Base-by-base conservation (phyloP, 75 land plant species). In the Adiantum capillusveneris region DNA sequence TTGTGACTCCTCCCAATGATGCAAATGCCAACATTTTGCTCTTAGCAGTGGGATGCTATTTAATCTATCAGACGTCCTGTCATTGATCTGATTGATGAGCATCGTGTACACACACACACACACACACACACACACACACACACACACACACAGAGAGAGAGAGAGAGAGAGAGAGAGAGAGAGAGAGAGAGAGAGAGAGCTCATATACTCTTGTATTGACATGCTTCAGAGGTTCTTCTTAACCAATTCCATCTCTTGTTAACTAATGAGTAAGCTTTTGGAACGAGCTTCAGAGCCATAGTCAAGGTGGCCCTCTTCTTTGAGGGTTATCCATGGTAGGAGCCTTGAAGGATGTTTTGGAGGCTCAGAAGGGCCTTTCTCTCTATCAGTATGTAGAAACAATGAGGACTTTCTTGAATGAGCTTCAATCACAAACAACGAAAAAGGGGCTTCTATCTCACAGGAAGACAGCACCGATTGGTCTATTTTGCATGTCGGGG, bases 401-500 rank as follows among this genome's bases (percentile, higher is more conserved):
- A 2, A 46, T 46, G 50, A 46, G 50, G 50, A 46, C 22, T 21
- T 46, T 46, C 22, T 21, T 46, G 50, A 21, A 21, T 14, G 50
- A 46, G 17, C 50, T 46, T 5, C 50, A 6, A 34, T 34, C 37
- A 21, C 22, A n/a, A 3, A 9, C 9, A 41, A n/a, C 50, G 22
- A n/a, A 21, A 21, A 46, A 21, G 22, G 14, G 50, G 3, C 22
- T 2, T 46, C 14, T 46, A n/a, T n/a, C 50, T n/a, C 50, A 46
- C 6, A 46, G 14, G 17, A 46, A 50, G 34, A 52, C 31, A 25
- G 68, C 36, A 41, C 52, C 68, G 11, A 45, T 62, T 63, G 66
- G 70, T 54, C 29, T 69, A 57, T 76, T 78, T 66, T 88, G 85
- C 81, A 88, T 88, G 88, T 85, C 93, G 66, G 81, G 75, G 62